phyloP scores from a whole-genome alignment of 2,329 filamentous ascomycete genomes.

The Penicillium hesseltinei region DNA sequence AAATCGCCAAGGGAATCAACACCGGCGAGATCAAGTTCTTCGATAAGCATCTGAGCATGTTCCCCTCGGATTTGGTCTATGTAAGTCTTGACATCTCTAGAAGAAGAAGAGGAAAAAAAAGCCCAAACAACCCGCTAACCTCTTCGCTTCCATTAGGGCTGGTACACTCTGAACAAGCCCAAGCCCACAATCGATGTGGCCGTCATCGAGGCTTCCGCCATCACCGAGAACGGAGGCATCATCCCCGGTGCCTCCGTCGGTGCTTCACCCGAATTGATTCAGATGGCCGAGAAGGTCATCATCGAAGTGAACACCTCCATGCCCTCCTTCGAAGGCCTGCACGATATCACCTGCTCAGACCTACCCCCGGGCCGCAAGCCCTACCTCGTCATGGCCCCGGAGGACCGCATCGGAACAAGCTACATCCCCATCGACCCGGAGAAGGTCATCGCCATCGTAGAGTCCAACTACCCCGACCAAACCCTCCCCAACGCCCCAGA shows the following conservation, averaged over 20 bases:
- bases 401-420: constrained; percentile 80
- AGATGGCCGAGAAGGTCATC: constrained; percentile 90
- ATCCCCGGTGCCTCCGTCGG: constrained; percentile 84
- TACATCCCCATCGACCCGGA: constrained; percentile 82
- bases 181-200: constrained; percentile 75
- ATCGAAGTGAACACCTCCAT: constrained; percentile 88
- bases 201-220: constrained; percentile 81
- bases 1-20: constrained; percentile 88
- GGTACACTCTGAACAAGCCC: constrained; percentile 77
- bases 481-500: constrained; percentile 73
- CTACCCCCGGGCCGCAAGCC: constrained; percentile 78
- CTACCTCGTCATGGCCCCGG: constrained; percentile 78
- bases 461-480: constrained; percentile 78
- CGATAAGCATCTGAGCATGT: constrained; percentile 92
- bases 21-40: constrained; percentile 86
- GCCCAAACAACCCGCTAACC: constrained; percentile 9
- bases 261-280: constrained; percentile 78
- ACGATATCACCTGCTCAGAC: constrained; percentile 89
- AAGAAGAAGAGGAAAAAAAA: constrained; percentile 2
- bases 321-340: constrained; percentile 80
- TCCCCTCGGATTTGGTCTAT: constrained; percentile 81
- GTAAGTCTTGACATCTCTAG: constrained; percentile 40
- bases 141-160: constrained; percentile 53
- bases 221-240: constrained; percentile 84
- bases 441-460: constrained; percentile 78